Percentiles rank a stretch among this genome's conserved stretches.
These are phyloP conservation scores for Paracoccidioides lutzii DNA, from an alignment of 2,329 filamentous ascomycete species.

Conservation along the genomic window DNA sequence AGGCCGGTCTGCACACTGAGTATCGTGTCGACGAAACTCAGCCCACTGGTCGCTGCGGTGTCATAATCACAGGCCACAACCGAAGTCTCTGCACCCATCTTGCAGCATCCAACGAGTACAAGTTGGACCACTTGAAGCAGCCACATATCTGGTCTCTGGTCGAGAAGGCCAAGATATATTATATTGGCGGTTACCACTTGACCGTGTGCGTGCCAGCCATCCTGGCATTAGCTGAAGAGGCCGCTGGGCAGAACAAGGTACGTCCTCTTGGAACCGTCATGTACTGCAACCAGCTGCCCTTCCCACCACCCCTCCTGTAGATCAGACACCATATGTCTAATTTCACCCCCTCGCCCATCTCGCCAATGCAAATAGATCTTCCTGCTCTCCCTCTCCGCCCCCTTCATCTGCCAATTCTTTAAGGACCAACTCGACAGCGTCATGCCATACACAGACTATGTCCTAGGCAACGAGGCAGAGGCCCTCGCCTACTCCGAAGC, in stretches of 20 bases:
- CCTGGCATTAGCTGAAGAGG: conserved; percentile 78
- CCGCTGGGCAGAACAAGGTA: conserved; percentile 75
- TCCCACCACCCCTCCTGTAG: neutral
- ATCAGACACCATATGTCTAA: neutral
- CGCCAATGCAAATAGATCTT: conserved; percentile 42
- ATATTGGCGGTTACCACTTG: conserved; percentile 93
- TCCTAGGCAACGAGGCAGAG: conserved; percentile 96
- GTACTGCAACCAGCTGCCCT: neutral
- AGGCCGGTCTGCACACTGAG: conserved; percentile 82
- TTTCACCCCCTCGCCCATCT: neutral
- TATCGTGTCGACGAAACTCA: conserved; percentile 79
- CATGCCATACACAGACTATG: conserved; percentile 84
- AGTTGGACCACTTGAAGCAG: conserved; percentile 81
- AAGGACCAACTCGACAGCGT: conserved; percentile 84
- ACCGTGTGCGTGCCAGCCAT: conserved; percentile 90
- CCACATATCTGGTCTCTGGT: conserved; percentile 86
- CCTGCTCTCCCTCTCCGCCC: conserved; percentile 81
- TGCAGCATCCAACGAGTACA: conserved; percentile 93
- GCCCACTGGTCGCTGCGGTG: conserved; percentile 86
- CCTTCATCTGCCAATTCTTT: conserved; percentile 96
- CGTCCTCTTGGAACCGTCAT: conserved; percentile 5
- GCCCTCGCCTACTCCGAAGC: conserved; percentile 75
- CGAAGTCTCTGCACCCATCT: conserved; percentile 90
- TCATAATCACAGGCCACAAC: conserved; percentile 94
- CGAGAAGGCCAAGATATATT: conserved; percentile 77